phyloP scores from a whole-genome alignment of 768 basidiomycete genomes.

The Russula dissimulans region DNA sequence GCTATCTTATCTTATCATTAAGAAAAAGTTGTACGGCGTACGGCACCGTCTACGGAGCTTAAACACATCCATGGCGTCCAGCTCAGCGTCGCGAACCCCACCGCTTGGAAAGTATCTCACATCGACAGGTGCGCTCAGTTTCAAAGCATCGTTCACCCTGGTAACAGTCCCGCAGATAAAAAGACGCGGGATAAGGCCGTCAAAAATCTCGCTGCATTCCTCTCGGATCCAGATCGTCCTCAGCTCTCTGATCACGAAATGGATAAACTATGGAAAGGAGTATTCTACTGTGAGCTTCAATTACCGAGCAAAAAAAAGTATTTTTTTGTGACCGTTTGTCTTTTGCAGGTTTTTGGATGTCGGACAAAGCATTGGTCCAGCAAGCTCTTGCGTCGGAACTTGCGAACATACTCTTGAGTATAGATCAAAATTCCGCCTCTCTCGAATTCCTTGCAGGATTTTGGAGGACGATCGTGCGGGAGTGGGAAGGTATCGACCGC shows the following conservation, averaged over 20 bases:
- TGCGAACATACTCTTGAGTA: constrained; percentile 69
- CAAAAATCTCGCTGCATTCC: constrained; percentile 65
- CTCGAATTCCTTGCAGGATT: constrained; percentile 79
- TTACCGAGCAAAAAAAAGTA: not conserved
- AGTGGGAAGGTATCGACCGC: constrained; percentile 91
- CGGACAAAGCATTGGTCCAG: constrained; percentile 94
- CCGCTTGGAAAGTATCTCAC: constrained; percentile 89
- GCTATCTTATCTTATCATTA: constrained; percentile 11
- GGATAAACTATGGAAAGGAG: constrained; percentile 93
- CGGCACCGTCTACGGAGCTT: no score
- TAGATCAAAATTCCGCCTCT: constrained; percentile 47
- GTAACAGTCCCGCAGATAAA: constrained; percentile 53
- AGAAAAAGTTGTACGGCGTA: not conserved
- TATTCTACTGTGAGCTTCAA: constrained; percentile 77
- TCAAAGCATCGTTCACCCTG: not conserved
- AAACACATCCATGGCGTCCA: constrained; percentile 25
- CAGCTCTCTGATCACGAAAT: constrained; percentile 65
- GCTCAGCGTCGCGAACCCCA: constrained; percentile 32
- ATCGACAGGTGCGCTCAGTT: constrained; percentile 52
- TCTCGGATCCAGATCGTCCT: constrained; percentile 56
- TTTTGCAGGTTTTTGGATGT: constrained; percentile 93
- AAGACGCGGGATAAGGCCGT: constrained; percentile 87
- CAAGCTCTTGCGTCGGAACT: constrained; percentile 83
- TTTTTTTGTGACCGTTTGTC: constrained; percentile 5
- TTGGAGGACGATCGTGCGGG: constrained; percentile 82